A percentile compares a stretch with the other conserved stretches of the same genome.
phyloP scores from a whole-genome alignment of 108 stramenopile genomes.

The Discostella stelligeroides region DNA sequence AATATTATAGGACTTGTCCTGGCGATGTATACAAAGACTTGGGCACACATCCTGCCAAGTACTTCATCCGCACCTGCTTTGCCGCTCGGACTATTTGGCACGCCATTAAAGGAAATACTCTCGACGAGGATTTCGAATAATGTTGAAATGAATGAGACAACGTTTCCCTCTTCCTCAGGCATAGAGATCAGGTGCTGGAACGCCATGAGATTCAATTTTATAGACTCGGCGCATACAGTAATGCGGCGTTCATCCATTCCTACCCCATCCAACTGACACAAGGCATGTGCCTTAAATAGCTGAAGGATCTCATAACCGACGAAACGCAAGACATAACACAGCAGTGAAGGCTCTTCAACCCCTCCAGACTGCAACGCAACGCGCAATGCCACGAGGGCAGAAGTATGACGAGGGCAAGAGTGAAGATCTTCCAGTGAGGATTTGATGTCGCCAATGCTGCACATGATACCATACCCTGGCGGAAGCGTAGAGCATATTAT shows the following conservation, averaged over 20 bases:
- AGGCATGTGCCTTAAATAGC: slow-evolving; percentile 64
- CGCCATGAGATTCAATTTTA: slow-evolving; percentile 72
- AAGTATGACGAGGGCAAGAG: slow-evolving; percentile 35
- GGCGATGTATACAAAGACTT: slow-evolving; percentile 70
- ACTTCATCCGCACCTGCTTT: slow-evolving; percentile 50
- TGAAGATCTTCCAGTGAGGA: slow-evolving; percentile 53
- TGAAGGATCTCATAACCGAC: slow-evolving; percentile 61
- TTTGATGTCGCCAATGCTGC: slow-evolving; percentile 58
- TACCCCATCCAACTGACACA: slow-evolving; percentile 23
- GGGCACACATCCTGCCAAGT: slow-evolving; percentile 79
- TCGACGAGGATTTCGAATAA: slow-evolving; percentile 63
- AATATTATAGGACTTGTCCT: slow-evolving; percentile 70
- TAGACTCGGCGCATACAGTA: slow-evolving; percentile 60
- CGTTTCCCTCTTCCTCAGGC: slow-evolving; percentile 47
- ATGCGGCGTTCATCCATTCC: slow-evolving; percentile 43
- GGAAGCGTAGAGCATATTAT: slow-evolving; percentile 40
- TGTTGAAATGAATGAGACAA: slow-evolving; percentile 56
- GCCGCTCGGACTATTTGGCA: slow-evolving; percentile 70
- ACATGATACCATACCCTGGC: slow-evolving; percentile 27
- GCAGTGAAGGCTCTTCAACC: slow-evolving; percentile 35
- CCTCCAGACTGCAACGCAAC: slow-evolving; percentile 35
- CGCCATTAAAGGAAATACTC: slow-evolving; percentile 74
- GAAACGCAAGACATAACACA: slow-evolving; percentile 44
- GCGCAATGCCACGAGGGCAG: slow-evolving; percentile 54
- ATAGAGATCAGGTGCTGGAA: slow-evolving; percentile 63